Base-by-base conservation (phyloP, 2,329 filamentous ascomycete genomes). In the Fusarium sp. region DNA sequence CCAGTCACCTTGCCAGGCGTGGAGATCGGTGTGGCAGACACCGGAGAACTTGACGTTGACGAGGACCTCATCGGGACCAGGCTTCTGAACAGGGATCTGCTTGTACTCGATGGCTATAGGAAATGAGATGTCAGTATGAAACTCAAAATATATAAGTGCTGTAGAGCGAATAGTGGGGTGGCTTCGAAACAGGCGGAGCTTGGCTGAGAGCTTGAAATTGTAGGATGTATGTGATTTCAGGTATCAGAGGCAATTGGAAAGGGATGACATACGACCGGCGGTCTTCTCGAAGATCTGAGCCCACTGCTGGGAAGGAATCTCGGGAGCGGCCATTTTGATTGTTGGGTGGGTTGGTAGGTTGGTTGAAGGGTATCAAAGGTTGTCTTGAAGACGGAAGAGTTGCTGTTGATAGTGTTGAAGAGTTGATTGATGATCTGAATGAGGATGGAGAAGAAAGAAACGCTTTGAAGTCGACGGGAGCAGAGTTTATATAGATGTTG, bases 1-100 rank as follows among this genome's bases (percentile, higher is more conserved):
- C 94, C 94, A 97, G 84, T 97, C 94, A 62, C 94, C 94, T 71
- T 93, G 92, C 82, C 95, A 87, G 75, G 93, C 93, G 80, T 88
- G 86, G 53, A 87, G 86, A 80, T 97, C 93, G 37, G 94, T 97
- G 85, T 97, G 94, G 87, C 94, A 97, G 74, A 97, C 94, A 79
- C 94, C 94, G 29, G 91, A 92, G 86, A 89, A 97, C 81, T 94
- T 94, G 86, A 97, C 88, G 83, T 97, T 95, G 83, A 97, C 85
- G 71, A 98, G 91, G 73, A 97, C 92, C 83, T 98, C 93, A 83
- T 97, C 94, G 55, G 94, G 91, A 24, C 91, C 93, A 41, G 94
- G 94, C 80, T 90, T 88, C 69, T 86, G 86, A 54, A 97, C 94
- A 73, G 92, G 91, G 76, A 98, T 95, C 83, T 91, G 87, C 84